Base-by-base conservation (phyloP, 257 asterid genomes). In the Fraxinus quadrangulata region DNA sequence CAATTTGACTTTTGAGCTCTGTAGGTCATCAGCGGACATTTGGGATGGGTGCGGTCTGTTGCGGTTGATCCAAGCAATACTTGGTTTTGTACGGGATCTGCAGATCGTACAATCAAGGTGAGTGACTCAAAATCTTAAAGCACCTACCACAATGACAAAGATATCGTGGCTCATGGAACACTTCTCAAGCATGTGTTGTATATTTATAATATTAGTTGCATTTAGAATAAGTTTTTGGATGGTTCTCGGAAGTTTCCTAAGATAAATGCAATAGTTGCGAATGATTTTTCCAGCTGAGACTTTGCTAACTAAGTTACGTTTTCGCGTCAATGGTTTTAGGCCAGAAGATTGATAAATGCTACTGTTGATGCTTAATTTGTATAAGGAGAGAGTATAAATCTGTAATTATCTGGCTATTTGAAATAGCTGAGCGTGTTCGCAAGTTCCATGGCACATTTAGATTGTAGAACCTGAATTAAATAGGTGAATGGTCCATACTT, bases 31-130 rank as follows among this genome's bases (percentile, higher is more conserved):
- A 91, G 98, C 81, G 99, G 98, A 78, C 99, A 96, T 81, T 77
- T 90, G 82, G 92, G 91, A 72, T 92, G 97, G 98, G 98, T 94
- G 84, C 88, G 98, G 75, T 94, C 96, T 21, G 94, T 94, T 83
- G 97, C 98, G 34, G 86, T 94, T 86, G 98, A 92, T 89, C 97
- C 97, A 39, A 94, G 98, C 76, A 94, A 94, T 77, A 66, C 70
- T 37, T 94, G 97, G 97, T 94, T 92, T 84, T 92, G 96, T 86
- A 92, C 98, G 0, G 97, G 97, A 78, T 92, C 97, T 79, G 98
- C 98, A 73, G 97, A 94, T 85, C 92, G 97, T 59, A 92, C 97
- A 61, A 90, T 94, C 89, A 92, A 94, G 96, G 97, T 94, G 73
- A 75, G 85, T 37, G 67, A 28, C 51, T 54, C 40, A 7, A 63